Evolutionary conservation across 345 rosid species (phyloP), one percentile per base, ranked within the genome.

Genomic region (Tarenaya hassleriana): DNA sequence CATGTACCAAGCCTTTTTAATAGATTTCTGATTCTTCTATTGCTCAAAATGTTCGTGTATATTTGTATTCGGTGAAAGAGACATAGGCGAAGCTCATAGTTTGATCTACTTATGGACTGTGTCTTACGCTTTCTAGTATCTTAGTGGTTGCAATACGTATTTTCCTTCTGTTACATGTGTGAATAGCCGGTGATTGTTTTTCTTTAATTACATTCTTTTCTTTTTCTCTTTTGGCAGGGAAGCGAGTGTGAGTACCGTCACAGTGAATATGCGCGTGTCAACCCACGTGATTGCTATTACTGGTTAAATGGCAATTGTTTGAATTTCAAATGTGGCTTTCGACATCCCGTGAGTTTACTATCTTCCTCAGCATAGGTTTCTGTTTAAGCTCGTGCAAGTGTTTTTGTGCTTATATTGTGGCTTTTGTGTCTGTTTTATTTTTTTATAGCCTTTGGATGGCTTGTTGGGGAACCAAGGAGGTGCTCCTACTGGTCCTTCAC

Each of bases 191-290:
- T 24, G 29, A 24, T 24, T 24, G 29, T 24, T 5, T 2, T 24
- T 24, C 5, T 24, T 24, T 24, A 2, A 24, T 33, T 53, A 16
- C 10, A 34, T 16, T 44, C 13, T 41, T 48, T 17, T 40, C 20
- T 52, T 37, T 18, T 58, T 34, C 17, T 56, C 35, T 6, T 16
- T 32, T 31, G n/a, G 45, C 71, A 91, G 98, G 98, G 96, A 69
- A 68, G 64, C 34, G 98, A 91, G 56, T 88, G 98, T 19, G 98
- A 91, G 74, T 91, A 91, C 67, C 98, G 98, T 11, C 96, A 91
- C 60, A 91, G 98, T 59, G 98, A 91, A 60, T 82, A 76, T 71
- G 98, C 96, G 14, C 81, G 98, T 59, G 66, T 88, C 9, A 91
- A 91, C 45, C 98, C 98, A 10, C 77, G 96, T 67, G 96, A 88